These are phyloP conservation scores for Echinosophora koreensis DNA, from an alignment of 306 rosid species.

Conservation along the genomic window DNA sequence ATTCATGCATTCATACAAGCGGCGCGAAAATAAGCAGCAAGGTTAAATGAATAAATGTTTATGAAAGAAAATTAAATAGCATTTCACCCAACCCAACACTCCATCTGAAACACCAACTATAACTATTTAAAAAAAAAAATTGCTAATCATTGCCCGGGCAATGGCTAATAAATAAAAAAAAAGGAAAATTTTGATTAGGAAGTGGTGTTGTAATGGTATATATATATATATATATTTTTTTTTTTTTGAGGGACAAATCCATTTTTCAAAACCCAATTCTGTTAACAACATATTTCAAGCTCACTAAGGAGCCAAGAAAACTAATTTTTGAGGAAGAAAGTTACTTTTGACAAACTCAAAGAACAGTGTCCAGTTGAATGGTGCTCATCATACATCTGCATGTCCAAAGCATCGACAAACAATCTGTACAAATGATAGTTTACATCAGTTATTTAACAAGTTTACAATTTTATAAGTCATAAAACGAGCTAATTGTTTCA, in stretches of 20 bases:
- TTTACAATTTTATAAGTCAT: slow-evolving; percentile 7
- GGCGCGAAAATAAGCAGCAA: slow-evolving; percentile 8
- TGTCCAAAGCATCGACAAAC: slow-evolving; percentile 91
- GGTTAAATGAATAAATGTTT: background rate
- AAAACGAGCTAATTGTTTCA: slow-evolving; percentile 15
- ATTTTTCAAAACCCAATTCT: background rate
- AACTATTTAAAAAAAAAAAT: background rate
- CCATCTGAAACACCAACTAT: background rate
- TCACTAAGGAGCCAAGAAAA: slow-evolving; percentile 13
- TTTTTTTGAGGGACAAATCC: too few species aligned
- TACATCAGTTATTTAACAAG: slow-evolving; percentile 35
- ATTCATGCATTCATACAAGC: slow-evolving; percentile 12
- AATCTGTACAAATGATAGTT: slow-evolving; percentile 66
- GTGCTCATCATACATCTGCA: slow-evolving; percentile 77
- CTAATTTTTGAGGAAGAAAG: slow-evolving; percentile 27
- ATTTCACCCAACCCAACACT: slow-evolving; percentile 4
- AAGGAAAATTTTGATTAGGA: too few species aligned
- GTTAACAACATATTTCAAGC: background rate
- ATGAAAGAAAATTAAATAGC: background rate
- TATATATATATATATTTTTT: too few species aligned
- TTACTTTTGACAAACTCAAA: slow-evolving; percentile 87
- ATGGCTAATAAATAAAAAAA: too few species aligned
- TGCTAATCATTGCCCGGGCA: too few species aligned
- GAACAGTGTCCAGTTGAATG: slow-evolving; percentile 77
- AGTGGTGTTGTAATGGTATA: too few species aligned